Evolutionary conservation across 108 stramenopile genomes (phyloP).

Genomic region (Cyclotella cryptica): DNA sequence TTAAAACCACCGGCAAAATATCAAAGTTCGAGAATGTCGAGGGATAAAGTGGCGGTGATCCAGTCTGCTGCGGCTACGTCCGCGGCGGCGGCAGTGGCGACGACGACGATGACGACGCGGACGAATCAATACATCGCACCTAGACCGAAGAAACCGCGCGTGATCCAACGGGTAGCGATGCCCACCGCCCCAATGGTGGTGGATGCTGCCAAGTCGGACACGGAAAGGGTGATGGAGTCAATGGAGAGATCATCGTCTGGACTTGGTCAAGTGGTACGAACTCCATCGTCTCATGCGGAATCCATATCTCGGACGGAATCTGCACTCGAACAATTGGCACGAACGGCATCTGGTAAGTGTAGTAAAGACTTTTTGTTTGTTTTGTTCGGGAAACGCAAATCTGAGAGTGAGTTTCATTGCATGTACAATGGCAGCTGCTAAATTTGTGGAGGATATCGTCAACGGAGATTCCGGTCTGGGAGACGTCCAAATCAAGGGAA

Average conservation of each 20-base stretch:
- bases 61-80: neutral
- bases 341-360: conserved; percentile 65
- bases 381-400: neutral
- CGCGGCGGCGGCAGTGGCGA: conserved; percentile 54
- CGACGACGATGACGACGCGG: no score
- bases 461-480: conserved; percentile 62
- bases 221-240: conserved; percentile 18
- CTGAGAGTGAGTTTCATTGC: no score
- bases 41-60: conserved; percentile 6
- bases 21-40: conserved; percentile 23
- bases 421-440: conserved; percentile 37
- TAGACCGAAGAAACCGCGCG: no score
- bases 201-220: conserved; percentile 12
- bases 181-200: neutral
- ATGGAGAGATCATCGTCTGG: conserved; percentile 15
- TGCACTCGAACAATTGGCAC: conserved; percentile 76
- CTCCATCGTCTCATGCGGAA: conserved; percentile 42
- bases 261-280: conserved; percentile 56
- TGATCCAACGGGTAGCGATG: conserved; percentile 9
- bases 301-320: conserved; percentile 23
- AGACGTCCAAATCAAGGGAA: conserved; percentile 52
- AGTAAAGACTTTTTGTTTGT: neutral
- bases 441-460: conserved; percentile 62
- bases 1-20: conserved; percentile 49
- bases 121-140: no score